Evolutionary conservation across 1,284 basidiomycete species (phyloP), one percentile per base, ranked within the genome.

Genomic region (Tylopilus sp.): DNA sequence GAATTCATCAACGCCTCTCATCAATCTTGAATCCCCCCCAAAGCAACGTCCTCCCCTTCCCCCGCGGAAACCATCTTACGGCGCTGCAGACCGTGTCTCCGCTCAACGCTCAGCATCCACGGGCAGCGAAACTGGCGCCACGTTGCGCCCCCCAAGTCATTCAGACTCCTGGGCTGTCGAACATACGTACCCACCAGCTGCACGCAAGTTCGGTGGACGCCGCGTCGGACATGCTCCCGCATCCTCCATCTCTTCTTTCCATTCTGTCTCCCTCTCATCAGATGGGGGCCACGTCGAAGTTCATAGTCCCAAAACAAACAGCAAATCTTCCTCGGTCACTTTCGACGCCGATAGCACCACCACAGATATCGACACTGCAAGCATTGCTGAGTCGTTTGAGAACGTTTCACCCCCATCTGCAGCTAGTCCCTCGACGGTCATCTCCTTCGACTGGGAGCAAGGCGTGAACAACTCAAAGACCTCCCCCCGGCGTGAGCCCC

Each of bases 181-280:
- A 47, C 75, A 81, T 56, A 76, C 79, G 4, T 83, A 84, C 56
- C 81, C 81, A 12, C 57, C 68, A 34, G 55, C 59, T 68, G 43
- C 74, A 72, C 55, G 59, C 63, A 54, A 57, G 55, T 66, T 61
- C 54, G 60, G 60, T 66, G 53, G 60, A 62, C 56, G 47, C 61
- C 58, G 65, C 48, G 48, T 64, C 7, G 70, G 74, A 25, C 86
- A 89, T 63, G 77, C 71, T 3, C 77, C 77, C 2, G 77, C 76
- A 3, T 86, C 85, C 2, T 89, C 87, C 29, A 76, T 89, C 33
- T 87, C 86, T 6, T 89, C 86, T 16, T 87, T 89, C 53, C 86
- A 88, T 57, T 89, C 87, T 0, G 83, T 89, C 15, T 89, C 87
- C 0, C 75, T 89, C 4, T 89, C 86, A 3, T 85, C 83, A 9